A percentile compares a stretch with the other conserved stretches of the same genome.
These are phyloP conservation scores for Mycena epipterygia DNA, from an alignment of 768 basidiomycete genomes.

Conservation along the genomic window DNA sequence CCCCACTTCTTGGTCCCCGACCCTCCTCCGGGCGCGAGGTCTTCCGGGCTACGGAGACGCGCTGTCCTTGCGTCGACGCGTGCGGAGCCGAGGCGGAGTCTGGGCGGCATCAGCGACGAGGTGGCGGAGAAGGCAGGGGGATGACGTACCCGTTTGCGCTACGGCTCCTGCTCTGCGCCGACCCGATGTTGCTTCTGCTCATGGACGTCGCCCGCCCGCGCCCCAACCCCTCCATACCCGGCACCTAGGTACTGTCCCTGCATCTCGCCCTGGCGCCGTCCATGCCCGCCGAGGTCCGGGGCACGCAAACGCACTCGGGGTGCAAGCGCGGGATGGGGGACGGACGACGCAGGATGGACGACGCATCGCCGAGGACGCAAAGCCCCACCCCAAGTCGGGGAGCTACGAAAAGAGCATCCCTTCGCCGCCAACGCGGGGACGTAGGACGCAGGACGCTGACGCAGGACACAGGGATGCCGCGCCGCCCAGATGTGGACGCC, in stretches of 20 bases:
- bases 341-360: neutral
- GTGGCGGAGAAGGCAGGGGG: neutral
- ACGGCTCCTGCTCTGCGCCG: neutral
- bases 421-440: neutral
- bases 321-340: neutral
- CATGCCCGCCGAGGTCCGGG: neutral
- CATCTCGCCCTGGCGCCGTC: neutral
- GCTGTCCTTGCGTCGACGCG: neutral
- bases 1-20: neutral
- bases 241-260: neutral
- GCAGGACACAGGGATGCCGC: neutral
- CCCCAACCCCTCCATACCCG: neutral
- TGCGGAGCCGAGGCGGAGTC: neutral
- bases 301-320: neutral
- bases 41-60: neutral
- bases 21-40: neutral
- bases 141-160: neutral
- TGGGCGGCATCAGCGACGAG: neutral
- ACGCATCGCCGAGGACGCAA: too few species aligned
- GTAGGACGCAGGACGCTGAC: neutral
- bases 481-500: neutral
- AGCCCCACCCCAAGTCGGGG: too few species aligned
- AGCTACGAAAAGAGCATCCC: too few species aligned
- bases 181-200: neutral
- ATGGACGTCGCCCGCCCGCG: neutral